A percentile compares a stretch with the other conserved stretches of the same genome.
Evolutionary conservation across 2,329 filamentous ascomycete genomes (phyloP).

Genomic region (Fusarium graminum): DNA sequence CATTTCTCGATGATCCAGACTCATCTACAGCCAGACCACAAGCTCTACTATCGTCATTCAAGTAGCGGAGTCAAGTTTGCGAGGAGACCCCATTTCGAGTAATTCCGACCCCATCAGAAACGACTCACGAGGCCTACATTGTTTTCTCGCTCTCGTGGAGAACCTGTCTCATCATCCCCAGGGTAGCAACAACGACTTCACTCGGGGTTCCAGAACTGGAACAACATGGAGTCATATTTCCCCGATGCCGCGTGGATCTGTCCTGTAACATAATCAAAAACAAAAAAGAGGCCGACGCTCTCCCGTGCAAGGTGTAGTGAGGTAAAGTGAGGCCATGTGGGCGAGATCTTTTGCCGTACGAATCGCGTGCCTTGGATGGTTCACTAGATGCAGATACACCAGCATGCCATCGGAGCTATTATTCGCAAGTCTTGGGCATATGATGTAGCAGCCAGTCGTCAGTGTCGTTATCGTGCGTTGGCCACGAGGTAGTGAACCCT

Average conservation of each 20-base stretch:
- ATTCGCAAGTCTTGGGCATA: constrained; percentile 17
- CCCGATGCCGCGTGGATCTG: constrained; percentile 24
- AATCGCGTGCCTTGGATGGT: constrained; percentile 23
- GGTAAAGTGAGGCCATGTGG: constrained; percentile 25
- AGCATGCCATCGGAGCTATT: constrained; percentile 15
- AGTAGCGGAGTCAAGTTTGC: not conserved
- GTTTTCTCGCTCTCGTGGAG: constrained; percentile 15
- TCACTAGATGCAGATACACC: constrained; percentile 5
- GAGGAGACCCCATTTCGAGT: constrained; percentile 32
- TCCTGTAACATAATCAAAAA: constrained; percentile 6
- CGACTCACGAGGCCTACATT: constrained; percentile 25
- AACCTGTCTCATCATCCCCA: constrained; percentile 4
- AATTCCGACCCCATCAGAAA: constrained; percentile 25
- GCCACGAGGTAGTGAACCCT: constrained; percentile 5
- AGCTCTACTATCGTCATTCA: not conserved
- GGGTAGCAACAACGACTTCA: constrained; percentile 8
- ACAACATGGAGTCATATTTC: constrained; percentile 14
- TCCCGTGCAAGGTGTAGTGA: constrained; percentile 33
- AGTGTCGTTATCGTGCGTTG: constrained; percentile 11
- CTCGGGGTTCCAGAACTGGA: constrained; percentile 1
- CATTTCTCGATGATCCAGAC: not conserved
- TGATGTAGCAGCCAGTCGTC: not conserved
- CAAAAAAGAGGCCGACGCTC: constrained; percentile 35
- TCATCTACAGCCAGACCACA: not conserved
- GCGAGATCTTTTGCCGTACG: constrained; percentile 31